Percentiles rank a stretch among this genome's conserved stretches.
phyloP scores from a whole-genome alignment of 1,284 basidiomycete species.

The Sanghuangporus baumii region DNA sequence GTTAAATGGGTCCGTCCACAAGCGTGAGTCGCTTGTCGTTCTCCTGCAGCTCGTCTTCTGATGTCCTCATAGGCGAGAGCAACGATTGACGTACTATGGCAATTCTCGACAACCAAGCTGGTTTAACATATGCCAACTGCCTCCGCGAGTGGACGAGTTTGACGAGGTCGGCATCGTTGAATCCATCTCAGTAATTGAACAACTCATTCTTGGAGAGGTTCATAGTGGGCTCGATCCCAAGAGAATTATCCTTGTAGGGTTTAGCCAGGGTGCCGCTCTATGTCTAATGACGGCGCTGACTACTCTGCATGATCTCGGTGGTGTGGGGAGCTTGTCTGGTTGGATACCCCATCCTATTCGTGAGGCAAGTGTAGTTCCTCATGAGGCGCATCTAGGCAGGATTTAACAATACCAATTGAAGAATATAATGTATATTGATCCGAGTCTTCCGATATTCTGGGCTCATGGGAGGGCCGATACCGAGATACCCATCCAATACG shows the following conservation, averaged over 20 bases:
- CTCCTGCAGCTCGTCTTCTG: background rate
- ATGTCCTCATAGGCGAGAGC: slow-evolving; percentile 17
- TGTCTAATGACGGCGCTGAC: slow-evolving; percentile 35
- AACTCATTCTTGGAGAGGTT: slow-evolving; percentile 34
- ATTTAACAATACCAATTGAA: slow-evolving; percentile 1
- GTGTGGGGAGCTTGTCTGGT: slow-evolving; percentile 38
- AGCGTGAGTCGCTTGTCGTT: slow-evolving; percentile 29
- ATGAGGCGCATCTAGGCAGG: background rate
- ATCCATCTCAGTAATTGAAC: slow-evolving; percentile 34
- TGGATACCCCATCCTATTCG: slow-evolving; percentile 36
- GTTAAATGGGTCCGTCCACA: slow-evolving; percentile 40
- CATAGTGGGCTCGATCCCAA: slow-evolving; percentile 32
- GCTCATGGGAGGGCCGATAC: slow-evolving; percentile 34
- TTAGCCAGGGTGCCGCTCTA: slow-evolving; percentile 40
- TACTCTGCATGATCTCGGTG: slow-evolving; percentile 37
- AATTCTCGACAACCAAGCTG: slow-evolving; percentile 35
- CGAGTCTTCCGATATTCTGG: slow-evolving; percentile 37
- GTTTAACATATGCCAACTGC: slow-evolving; percentile 39
- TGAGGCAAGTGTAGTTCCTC: slow-evolving; percentile 25
- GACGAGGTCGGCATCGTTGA: slow-evolving; percentile 34
- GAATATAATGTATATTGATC: slow-evolving; percentile 31
- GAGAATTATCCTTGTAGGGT: slow-evolving; percentile 37
- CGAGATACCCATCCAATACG: slow-evolving; percentile 34
- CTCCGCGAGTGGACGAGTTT: slow-evolving; percentile 33
- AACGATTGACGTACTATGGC: slow-evolving; percentile 30